Conservation (phyloP, 208 protist genomes). For the Lotmaria passim region DNA sequence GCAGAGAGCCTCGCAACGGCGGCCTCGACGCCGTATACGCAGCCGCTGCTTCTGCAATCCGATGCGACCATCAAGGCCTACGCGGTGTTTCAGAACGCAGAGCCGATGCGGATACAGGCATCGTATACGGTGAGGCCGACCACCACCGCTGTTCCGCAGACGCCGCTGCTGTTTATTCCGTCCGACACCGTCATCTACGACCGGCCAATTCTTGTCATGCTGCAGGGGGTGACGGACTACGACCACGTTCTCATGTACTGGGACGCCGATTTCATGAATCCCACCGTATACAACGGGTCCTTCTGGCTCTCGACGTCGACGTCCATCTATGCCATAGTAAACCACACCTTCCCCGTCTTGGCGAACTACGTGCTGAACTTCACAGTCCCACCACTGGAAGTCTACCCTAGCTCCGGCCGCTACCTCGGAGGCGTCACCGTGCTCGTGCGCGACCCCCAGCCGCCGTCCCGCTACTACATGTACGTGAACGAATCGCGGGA, state of each 20-base stretch:
- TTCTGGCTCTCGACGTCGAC: conserved; percentile 60
- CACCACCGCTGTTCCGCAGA: conserved; percentile 5
- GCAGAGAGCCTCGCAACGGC: conserved; percentile 20
- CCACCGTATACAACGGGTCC: conserved; percentile 42
- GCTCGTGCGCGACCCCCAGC: conserved; percentile 43
- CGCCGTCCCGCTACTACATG: conserved; percentile 43
- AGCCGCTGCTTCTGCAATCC: conserved; percentile 39
- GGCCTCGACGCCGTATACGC: conserved; percentile 26
- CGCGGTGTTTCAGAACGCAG: conserved; percentile 35
- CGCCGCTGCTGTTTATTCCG: conserved; percentile 36
- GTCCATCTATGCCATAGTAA: conserved; percentile 53
- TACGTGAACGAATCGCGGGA: conserved; percentile 44
- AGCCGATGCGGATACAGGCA: conserved; percentile 32
- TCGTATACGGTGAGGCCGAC: conserved; percentile 38
- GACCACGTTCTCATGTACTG: conserved; percentile 48
- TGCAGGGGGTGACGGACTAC: conserved; percentile 33
- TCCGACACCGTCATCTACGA: conserved; percentile 35
- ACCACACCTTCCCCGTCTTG: conserved; percentile 25
- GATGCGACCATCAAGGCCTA: conserved; percentile 53
- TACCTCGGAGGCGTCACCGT: conserved; percentile 63
- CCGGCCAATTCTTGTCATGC: conserved; percentile 46
- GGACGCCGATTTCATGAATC: conserved; percentile 39
- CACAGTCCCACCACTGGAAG: conserved; percentile 33
- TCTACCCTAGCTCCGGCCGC: conserved; percentile 58
- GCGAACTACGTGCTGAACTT: conserved; percentile 48